A percentile compares a stretch with the other conserved stretches of the same genome.
These are phyloP conservation scores for Dothidotthia symphoricarpi DNA, from an alignment of 2,329 filamentous ascomycete species.

Conservation along the genomic window DNA sequence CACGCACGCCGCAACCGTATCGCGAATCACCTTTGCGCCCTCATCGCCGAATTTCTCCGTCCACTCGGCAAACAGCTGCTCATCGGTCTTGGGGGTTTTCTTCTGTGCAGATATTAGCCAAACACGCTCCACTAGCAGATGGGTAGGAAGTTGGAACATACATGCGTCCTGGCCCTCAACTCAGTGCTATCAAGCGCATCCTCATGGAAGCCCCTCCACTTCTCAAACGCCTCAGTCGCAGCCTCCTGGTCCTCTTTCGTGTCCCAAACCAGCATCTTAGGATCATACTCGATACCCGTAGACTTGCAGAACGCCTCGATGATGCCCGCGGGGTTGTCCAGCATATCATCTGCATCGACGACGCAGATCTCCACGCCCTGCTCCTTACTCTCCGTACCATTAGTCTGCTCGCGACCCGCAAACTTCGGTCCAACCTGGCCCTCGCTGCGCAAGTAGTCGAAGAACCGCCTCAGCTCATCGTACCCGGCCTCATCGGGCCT, in stretches of 20 bases:
- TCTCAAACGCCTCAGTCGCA: constrained; percentile 79
- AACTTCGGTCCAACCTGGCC: constrained; percentile 69
- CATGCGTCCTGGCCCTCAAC: constrained; percentile 67
- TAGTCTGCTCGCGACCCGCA: constrained; percentile 48
- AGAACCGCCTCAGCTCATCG: constrained; percentile 77
- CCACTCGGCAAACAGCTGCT: constrained; percentile 71
- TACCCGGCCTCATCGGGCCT: constrained; percentile 88
- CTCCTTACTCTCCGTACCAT: constrained; percentile 37
- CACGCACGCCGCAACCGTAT: constrained; percentile 69
- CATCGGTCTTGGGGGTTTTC: constrained; percentile 63
- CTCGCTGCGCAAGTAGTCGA: constrained; percentile 74
- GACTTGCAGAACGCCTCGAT: constrained; percentile 78
- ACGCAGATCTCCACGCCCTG: constrained; percentile 69
- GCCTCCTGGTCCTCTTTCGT: constrained; percentile 67
- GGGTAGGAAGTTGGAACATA: constrained; percentile 46
- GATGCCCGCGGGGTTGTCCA: constrained; percentile 76
- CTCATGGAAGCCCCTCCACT: constrained; percentile 96
- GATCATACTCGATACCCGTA: constrained; percentile 72
- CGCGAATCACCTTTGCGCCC: constrained; percentile 66
- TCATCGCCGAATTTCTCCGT: constrained; percentile 70
- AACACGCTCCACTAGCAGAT: too few relatives aligned
- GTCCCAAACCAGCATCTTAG: constrained; percentile 82
- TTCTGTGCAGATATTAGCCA: too few relatives aligned
- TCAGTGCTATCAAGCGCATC: constrained; percentile 83
- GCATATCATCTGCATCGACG: constrained; percentile 88